A percentile compares a stretch with the other conserved stretches of the same genome.
Evolutionary conservation across 176 grass and related monocot species (phyloP).

Genomic region (Otatea glauca): DNA sequence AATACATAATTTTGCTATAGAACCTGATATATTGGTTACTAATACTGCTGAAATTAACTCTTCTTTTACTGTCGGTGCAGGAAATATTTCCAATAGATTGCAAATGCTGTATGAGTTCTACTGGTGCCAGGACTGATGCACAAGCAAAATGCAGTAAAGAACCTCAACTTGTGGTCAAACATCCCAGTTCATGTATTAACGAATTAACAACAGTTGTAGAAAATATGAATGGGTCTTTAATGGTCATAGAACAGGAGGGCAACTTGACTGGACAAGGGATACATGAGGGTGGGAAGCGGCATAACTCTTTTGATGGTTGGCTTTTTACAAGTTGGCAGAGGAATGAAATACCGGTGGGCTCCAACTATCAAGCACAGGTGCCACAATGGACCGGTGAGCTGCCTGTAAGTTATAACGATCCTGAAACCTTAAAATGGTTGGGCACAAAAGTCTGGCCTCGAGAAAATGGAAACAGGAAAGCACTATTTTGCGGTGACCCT

Average conservation of each 20-base stretch:
- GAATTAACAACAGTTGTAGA: slow-evolving; percentile 17
- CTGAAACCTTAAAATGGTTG: slow-evolving; percentile 65
- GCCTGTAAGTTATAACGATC: slow-evolving; percentile 38
- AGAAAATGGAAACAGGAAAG: slow-evolving; percentile 39
- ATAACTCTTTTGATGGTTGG: slow-evolving; percentile 41
- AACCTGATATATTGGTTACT: slow-evolving; percentile 7
- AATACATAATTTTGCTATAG: not conserved
- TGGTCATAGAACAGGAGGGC: not conserved
- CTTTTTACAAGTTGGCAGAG: slow-evolving; percentile 41
- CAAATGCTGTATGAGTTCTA: slow-evolving; percentile 39
- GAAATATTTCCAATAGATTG: slow-evolving; percentile 41
- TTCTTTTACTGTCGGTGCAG: slow-evolving; percentile 37
- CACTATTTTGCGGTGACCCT: slow-evolving; percentile 8
- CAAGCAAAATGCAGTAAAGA: slow-evolving; percentile 35
- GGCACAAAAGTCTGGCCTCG: slow-evolving; percentile 64
- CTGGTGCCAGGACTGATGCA: not conserved
- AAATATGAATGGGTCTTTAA: slow-evolving; percentile 29
- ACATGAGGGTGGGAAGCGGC: slow-evolving; percentile 18
- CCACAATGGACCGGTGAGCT: slow-evolving; percentile 53
- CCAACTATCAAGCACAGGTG: slow-evolving; percentile 52
- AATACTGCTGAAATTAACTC: not conserved
- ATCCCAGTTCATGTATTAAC: slow-evolving; percentile 10
- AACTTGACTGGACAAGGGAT: slow-evolving; percentile 27
- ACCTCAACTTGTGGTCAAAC: slow-evolving; percentile 12
- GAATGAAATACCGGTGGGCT: slow-evolving; percentile 48